A percentile compares a stretch with the other conserved stretches of the same genome.
These are phyloP conservation scores for Xylaria nigripes DNA, from an alignment of 495 filamentous ascomycete genomes.

Conservation along the genomic window DNA sequence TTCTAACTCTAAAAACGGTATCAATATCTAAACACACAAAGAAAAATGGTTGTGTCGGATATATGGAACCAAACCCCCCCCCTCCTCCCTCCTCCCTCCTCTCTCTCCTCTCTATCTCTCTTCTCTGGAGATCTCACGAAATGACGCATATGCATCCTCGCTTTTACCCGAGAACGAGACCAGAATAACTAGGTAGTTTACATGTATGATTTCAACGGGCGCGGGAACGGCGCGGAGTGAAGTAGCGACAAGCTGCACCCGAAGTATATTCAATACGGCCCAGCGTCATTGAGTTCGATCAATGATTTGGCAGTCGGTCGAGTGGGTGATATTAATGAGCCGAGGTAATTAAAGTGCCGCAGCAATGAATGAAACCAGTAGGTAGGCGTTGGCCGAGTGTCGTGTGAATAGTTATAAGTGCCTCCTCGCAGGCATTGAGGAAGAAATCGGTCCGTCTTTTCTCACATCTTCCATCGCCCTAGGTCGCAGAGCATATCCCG, in stretches of 20 bases:
- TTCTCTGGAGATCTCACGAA: too few relatives aligned
- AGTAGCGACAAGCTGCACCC: conserved; percentile 74
- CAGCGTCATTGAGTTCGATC: background rate
- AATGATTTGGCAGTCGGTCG: background rate
- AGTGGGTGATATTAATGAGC: background rate
- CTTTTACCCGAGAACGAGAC: too few relatives aligned
- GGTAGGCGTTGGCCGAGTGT: background rate
- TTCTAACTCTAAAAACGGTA: conserved; percentile 48
- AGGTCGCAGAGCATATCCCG: conserved; percentile 15
- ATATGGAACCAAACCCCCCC: too few relatives aligned
- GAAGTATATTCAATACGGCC: conserved; percentile 49
- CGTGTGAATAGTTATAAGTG: too few relatives aligned
- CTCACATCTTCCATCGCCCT: conserved; percentile 16
- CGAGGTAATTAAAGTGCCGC: background rate
- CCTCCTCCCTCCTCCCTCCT: too few relatives aligned
- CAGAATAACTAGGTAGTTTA: conserved; percentile 17
- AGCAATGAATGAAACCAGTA: background rate
- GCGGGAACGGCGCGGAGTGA: conserved; percentile 80
- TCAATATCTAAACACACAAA: background rate
- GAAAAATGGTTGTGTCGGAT: conserved; percentile 31
- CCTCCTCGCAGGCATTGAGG: too few relatives aligned
- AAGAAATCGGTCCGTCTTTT: background rate
- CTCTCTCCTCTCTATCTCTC: too few relatives aligned
- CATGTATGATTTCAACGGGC: conserved; percentile 59
- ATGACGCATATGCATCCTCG: too few relatives aligned